Evolutionary conservation across 805 yeast genomes (phyloP), one percentile per base, ranked within the genome.

Genomic region (Spathaspora arborariae): DNA sequence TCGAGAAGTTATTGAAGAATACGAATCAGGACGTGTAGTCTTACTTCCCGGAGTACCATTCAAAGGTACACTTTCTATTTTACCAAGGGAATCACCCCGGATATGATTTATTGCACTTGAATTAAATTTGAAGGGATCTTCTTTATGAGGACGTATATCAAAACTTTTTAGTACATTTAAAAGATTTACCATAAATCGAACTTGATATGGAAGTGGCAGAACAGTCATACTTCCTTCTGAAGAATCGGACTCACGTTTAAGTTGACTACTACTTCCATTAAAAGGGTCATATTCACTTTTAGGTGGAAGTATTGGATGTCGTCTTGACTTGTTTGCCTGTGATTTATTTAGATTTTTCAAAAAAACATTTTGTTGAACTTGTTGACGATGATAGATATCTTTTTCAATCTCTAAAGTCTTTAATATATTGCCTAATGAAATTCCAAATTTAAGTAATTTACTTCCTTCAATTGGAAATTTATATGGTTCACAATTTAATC

Each of bases 371-470:
- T 48, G 52, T 42, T 56, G 64, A 26, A 51, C 48, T 39, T 57
- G 59, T 45, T 61, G 68, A 42, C 61, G 64, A 19, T 50, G 55
- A 37, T 56, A 53, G 30, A 51, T 46, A 21, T 66, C 69, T 48
- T 68, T 66, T 48, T 72, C 75, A 20, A 56, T 45, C 45, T 65
- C 65, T 37, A 65, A 56, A 9, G 72, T 56, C 47, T 68, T 68
- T 37, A 70, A 48, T 27, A 71, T 56, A 51, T 70, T 71, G 1
- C 77, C 77, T 24, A 72, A 58, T 30, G 75, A 69, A 21, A 72
- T 69, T 16, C 72, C 72, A 26, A 72, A 53, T 53, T 72, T 72
- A 39, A 72, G 52, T 24, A 72, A 58, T 49, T 68, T 70, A 50
- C 53, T 65, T 30, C 66, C 56, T 42, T 72, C 65, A 5, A 71